A percentile compares a stretch with the other conserved stretches of the same genome.
Conservation (phyloP, 2,329 filamentous ascomycete genomes). For the Neophaeococcomyces aloes region DNA sequence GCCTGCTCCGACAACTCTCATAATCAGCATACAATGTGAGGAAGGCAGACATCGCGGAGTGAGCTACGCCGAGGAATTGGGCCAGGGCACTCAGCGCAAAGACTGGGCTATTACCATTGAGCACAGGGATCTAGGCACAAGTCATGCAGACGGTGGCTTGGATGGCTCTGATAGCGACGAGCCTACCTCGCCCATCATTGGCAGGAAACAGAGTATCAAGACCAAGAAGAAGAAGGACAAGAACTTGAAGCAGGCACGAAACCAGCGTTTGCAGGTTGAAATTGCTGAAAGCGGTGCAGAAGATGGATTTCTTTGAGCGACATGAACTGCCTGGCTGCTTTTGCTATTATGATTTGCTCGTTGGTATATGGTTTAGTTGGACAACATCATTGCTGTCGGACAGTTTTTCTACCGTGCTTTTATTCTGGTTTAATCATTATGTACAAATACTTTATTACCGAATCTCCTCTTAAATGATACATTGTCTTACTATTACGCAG, state of each 20-base stretch:
- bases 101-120: slow-evolving; percentile 10
- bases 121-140: slow-evolving; percentile 12
- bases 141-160: slow-evolving; percentile 19
- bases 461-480: no score
- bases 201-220: slow-evolving; percentile 3
- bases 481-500: no score
- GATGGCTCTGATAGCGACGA: slow-evolving; percentile 2
- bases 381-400: no score
- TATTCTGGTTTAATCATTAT: no score
- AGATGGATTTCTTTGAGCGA: slow-evolving; percentile 6
- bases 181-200: neutral
- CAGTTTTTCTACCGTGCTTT: no score
- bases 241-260: slow-evolving; percentile 6
- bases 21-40: slow-evolving; percentile 10
- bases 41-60: slow-evolving; percentile 13
- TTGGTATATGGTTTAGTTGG: no score
- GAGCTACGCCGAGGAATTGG: slow-evolving; percentile 13
- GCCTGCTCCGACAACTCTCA: slow-evolving; percentile 4
- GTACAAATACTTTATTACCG: no score
- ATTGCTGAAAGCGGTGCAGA: slow-evolving; percentile 5
- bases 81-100: slow-evolving; percentile 6
- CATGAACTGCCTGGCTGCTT: no score
- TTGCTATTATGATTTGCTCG: no score
- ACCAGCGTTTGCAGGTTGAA: slow-evolving; percentile 6
- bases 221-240: slow-evolving; percentile 8